Evolutionary conservation across 2,329 filamentous ascomycete species (phyloP).

Genomic region (Ceratocystis variospora): DNA sequence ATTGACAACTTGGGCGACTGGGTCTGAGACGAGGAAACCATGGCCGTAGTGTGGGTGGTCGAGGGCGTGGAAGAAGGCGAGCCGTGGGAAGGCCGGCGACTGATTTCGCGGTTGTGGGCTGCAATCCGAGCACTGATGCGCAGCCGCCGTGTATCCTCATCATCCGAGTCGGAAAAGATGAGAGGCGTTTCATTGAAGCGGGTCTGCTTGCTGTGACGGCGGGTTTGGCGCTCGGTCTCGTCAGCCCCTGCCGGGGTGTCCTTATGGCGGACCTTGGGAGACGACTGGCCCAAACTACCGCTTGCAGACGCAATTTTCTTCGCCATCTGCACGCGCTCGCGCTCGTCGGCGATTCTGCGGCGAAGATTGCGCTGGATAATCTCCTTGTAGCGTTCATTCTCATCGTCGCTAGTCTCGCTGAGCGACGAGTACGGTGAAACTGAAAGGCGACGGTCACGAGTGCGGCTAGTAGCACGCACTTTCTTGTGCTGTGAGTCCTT

Average conservation of each 20-base stretch:
- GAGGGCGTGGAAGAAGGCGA: not conserved
- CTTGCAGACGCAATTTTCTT: not conserved
- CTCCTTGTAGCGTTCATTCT: not conserved
- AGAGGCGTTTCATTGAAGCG: not conserved
- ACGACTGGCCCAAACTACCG: not conserved
- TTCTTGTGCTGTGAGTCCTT: slow-evolving; percentile 1
- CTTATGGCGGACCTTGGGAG: not conserved
- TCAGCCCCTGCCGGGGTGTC: not conserved
- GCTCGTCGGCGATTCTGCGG: not conserved
- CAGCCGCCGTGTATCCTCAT: not conserved
- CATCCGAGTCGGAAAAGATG: not conserved
- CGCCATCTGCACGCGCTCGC: not conserved
- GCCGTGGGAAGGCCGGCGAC: not conserved
- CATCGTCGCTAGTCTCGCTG: not conserved
- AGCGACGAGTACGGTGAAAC: not conserved
- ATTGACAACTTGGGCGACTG: not conserved
- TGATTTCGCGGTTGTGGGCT: slow-evolving; percentile 7
- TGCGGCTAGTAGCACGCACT: not conserved
- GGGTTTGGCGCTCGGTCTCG: not conserved
- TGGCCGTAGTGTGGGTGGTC: not conserved
- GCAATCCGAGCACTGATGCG: slow-evolving; percentile 6
- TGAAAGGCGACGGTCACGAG: not conserved
- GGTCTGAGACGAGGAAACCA: not conserved
- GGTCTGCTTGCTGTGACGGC: not conserved
- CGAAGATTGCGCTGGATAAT: not conserved